Base-by-base conservation (phyloP, 805 yeast species). In the Candida caryicola region DNA sequence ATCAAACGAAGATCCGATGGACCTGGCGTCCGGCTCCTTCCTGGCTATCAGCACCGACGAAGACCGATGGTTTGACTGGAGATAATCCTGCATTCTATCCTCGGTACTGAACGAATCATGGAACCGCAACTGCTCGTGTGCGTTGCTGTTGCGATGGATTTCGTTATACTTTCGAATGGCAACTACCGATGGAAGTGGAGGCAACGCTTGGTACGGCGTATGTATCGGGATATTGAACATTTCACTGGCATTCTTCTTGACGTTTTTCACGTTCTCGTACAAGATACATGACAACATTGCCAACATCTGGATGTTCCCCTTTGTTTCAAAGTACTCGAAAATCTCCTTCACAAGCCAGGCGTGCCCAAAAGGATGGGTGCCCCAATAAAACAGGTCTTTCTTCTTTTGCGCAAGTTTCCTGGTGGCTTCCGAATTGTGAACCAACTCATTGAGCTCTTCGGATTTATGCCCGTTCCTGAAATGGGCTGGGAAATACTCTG, bases 271-370 rank as follows among this genome's bases (percentile, higher is more conserved):
- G 48, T 70, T 73, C 51, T 70, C 85, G 51, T 66, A 71, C 40
- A 85, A 60, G 4, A 87, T 71, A 60, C 95, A 86, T 3, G 91
- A 77, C 47, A 89, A 60, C 88, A 86, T 85, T 1, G 95, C 96
- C 17, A 90, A 64, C 95, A 91, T 87, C 57, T 91, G 97, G 18
- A 87, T 61, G 51, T 91, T 83, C 1, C 81, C 79, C 29, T 69
- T 53, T 23, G 51, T 61, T 49, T 82, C 93, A 54, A 81, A 88
- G 49, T 82, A 81, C 1, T 57, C 53, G 52, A 90, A 68, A 28
- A 88, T 65, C 42, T 78, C 76, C 17, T 70, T 70, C 0, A 87
- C 69, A 16, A 87, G 63, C 85, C 87, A 77, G 9, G 70, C 49
- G 28, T 79, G 71, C 1, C 95, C 95, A 55, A 82, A 76, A 0